Conservation (phyloP, 2,329 filamentous ascomycete genomes). For the Rhexocercosporidium sp. region DNA sequence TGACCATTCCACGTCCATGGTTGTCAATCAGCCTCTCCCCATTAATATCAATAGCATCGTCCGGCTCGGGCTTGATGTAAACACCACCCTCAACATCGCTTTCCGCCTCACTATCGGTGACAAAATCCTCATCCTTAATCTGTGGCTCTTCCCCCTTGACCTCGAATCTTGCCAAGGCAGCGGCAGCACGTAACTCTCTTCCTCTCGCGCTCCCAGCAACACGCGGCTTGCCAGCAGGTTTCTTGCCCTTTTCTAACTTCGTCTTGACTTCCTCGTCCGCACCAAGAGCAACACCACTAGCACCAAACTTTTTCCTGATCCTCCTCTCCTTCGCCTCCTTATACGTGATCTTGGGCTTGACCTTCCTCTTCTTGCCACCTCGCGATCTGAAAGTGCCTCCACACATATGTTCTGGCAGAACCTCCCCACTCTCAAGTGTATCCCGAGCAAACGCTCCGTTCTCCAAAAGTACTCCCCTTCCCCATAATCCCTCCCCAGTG, state of each 20-base stretch:
- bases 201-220: constrained; percentile 65
- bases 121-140: constrained; percentile 45
- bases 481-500: constrained; percentile 85
- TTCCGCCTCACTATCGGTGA: constrained; percentile 51
- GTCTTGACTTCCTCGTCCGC: constrained; percentile 63
- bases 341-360: constrained; percentile 49
- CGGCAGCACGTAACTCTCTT: constrained; percentile 64
- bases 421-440: constrained; percentile 57
- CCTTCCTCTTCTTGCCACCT: constrained; percentile 55
- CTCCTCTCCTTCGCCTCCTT: constrained; percentile 54
- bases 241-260: constrained; percentile 53
- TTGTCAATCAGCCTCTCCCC: constrained; percentile 68
- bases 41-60: constrained; percentile 67
- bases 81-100: constrained; percentile 55
- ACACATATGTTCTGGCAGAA: constrained; percentile 74
- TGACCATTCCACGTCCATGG: constrained; percentile 71
- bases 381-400: constrained; percentile 77
- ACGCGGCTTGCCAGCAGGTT: constrained; percentile 57
- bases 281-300: constrained; percentile 42
- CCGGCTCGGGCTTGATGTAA: constrained; percentile 48
- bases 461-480: constrained; percentile 66
- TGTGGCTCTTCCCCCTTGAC: constrained; percentile 47
- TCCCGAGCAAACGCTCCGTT: constrained; percentile 65
- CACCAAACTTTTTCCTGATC: constrained; percentile 65
- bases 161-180: constrained; percentile 63